Evolutionary conservation across 129 eudicot genomes (phyloP), one percentile per base, ranked within the genome.

Genomic region (Artemisia tridentata): DNA sequence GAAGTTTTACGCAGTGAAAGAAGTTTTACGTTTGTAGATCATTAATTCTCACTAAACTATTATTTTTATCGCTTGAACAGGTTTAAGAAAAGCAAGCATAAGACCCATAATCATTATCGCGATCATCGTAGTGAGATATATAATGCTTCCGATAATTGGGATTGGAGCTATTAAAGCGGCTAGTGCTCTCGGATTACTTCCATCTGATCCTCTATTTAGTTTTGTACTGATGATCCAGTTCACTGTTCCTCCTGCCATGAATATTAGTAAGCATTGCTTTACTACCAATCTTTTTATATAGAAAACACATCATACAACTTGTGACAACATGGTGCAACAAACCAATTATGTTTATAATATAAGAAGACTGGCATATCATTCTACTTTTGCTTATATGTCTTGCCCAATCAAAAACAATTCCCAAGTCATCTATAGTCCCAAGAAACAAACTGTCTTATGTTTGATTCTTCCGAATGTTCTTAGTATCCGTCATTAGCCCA

Each of bases 181-280:
- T 11, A 34, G 55, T 2, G 62, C 74, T 29, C 62, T 85, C 6
- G 96, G 91, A 20, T 73, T 86, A 65, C 96, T 93, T 67, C 99
- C 99, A 21, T 63, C 83, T 6, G 99, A 93, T 57, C 88, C 96
- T 1, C 86, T 93, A 60, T 93, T 81, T 77, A 91, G 76, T n/a
- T 93, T 85, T 79, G 91, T 93, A 74, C 84, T 90, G 60, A 76
- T 93, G 92, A 72, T 90, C 78, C 99, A 93, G 74, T 93, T 80
- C 65, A 47, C 81, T 19, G 76, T 93, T n/a, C 99, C 99, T 46
- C 99, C 99, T 54, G 99, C 97, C 49, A 89, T 85, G 95, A 88
- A 80, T 66, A 78, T 93, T 5, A 88, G 98, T 89, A 84, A 84
- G 79, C 8, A 31, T 21, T 68, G 11, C 58, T 50, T 17, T 41